Base-by-base conservation (phyloP, 768 basidiomycete genomes). In the Butyriboletus loyo region DNA sequence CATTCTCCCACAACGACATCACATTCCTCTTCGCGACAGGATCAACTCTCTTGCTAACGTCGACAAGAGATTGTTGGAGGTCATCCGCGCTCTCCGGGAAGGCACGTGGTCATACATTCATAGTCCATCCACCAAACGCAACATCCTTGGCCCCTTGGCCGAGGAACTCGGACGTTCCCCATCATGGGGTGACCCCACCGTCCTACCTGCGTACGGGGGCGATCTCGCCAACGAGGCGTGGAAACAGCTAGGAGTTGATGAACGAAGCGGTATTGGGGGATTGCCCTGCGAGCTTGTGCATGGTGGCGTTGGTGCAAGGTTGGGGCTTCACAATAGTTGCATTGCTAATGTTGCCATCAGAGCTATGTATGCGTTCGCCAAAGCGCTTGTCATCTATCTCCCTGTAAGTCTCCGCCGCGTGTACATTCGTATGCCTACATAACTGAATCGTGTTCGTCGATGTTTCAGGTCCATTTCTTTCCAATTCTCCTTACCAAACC, bases 201-300 rank as follows among this genome's bases (percentile, higher is more conserved):
- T 72, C 7, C 66, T 91, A 17, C 88, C 89, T 24, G 80, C 83
- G 0, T 81, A 77, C 54, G 88, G 89, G 5, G 85, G 85, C 11
- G 46, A 66, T 22, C 19, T 61, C 5, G 85, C 87, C 4, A 71
- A 77, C 55, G 63, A 68, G 2, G 62, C 66, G 6, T 92, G 89
- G 89, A 73, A 77, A 46, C 55, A 57, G 11, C 63, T 92, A 8
- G 80, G 81, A 1, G 76, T 90, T 1, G 66, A 57, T 7, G 78
- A 73, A 22, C 69, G 89, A 41, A 37, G 65, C 1, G 77, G 80
- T 4, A 62, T 87, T 4, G 89, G 87, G 3, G 89, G 89, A 2
- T 55, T 91, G 7, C 89, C 89, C 2, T 92, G 89, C 59, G 84
- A 89, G 62, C 59, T 90, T 4, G 79, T 91, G 1, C 89, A 92